A percentile compares a stretch with the other conserved stretches of the same genome.
phyloP scores from a whole-genome alignment of 345 rosid species.

The Rhodamnia argentea region DNA sequence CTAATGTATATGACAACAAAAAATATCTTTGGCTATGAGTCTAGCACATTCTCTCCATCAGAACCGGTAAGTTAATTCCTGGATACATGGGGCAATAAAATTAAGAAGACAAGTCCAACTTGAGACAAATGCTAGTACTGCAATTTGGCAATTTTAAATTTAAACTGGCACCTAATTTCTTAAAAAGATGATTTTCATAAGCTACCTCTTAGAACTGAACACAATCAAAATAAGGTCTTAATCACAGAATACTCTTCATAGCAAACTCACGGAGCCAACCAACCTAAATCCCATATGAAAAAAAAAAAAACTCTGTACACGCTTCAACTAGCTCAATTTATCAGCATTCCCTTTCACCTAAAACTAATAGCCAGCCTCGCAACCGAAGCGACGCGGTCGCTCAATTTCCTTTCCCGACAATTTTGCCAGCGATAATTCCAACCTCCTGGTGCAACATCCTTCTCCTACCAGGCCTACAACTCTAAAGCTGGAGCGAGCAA shows the following conservation, averaged over 20 bases:
- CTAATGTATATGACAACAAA: neutral
- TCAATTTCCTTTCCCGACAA: neutral
- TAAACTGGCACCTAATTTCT: neutral
- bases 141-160: neutral
- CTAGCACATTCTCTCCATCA: neutral
- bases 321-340: neutral
- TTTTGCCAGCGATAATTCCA: neutral
- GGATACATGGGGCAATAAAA: neutral
- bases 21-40: neutral
- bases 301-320: neutral
- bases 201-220: neutral
- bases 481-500: neutral
- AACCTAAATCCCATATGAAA: neutral
- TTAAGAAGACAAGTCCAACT: neutral
- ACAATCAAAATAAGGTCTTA: neutral
- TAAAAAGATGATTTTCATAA: neutral
- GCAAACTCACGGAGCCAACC: neutral
- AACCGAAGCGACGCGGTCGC: neutral
- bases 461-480: neutral
- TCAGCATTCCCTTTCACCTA: neutral
- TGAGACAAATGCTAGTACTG: neutral
- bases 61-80: neutral
- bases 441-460: neutral
- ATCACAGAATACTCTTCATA: neutral
- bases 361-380: neutral